Percentiles rank a stretch among this genome's conserved stretches.
phyloP scores from a whole-genome alignment of 176 grass and related monocot species.

The Oryza meyeriana region DNA sequence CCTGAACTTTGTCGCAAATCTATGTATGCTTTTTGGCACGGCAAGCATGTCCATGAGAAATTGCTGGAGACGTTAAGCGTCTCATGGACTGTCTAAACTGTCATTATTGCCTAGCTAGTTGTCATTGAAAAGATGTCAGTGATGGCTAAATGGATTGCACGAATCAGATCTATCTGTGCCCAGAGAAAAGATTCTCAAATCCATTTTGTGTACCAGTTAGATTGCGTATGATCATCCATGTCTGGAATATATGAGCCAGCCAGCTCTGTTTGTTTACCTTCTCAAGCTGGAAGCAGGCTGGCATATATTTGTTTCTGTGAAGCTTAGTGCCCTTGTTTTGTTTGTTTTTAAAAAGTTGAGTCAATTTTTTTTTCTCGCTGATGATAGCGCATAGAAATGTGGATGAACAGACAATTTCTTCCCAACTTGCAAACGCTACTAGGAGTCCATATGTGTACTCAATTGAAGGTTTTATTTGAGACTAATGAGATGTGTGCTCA shows the following conservation, averaged over 20 bases:
- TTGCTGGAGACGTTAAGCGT: constrained; percentile 1
- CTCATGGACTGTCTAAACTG: constrained; percentile 28
- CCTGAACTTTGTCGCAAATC: constrained; percentile 24
- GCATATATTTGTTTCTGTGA: background rate
- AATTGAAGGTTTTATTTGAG: background rate
- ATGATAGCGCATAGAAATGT: background rate
- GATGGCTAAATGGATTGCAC: background rate
- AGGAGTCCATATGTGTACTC: background rate
- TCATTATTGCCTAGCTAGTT: constrained; percentile 13
- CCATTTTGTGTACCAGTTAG: constrained; percentile 25
- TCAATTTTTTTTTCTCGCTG: background rate
- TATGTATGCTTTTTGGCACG: background rate
- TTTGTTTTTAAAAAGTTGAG: background rate
- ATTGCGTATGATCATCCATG: constrained; percentile 3
- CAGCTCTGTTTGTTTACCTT: constrained; percentile 3
- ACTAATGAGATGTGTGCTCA: background rate
- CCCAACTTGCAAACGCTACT: background rate
- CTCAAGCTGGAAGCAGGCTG: background rate
- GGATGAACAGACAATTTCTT: background rate
- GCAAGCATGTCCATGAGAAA: constrained; percentile 15
- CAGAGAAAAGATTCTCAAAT: constrained; percentile 16
- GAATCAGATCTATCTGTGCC: constrained; percentile 33
- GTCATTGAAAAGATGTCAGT: constrained; percentile 18
- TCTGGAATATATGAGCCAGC: constrained; percentile 15
- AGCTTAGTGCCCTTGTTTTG: background rate